These are phyloP conservation scores for Pseudogymnoascus sp. DNA, from an alignment of 2,329 filamentous ascomycete species.

Conservation along the genomic window DNA sequence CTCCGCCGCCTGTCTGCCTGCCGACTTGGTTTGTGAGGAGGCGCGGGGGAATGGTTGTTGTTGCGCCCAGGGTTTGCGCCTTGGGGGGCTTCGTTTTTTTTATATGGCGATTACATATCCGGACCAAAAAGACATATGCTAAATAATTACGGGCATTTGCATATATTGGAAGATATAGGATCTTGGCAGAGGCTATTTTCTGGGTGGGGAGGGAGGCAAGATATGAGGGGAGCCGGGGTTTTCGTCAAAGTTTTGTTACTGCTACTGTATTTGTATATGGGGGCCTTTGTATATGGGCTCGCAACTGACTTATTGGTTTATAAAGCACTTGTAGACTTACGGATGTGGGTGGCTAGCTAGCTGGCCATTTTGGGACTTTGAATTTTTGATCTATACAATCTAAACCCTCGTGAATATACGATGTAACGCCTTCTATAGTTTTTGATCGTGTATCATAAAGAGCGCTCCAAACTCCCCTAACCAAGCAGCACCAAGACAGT, in stretches of 20 bases:
- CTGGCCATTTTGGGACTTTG: neutral
- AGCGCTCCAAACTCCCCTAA: neutral
- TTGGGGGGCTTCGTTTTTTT: neutral
- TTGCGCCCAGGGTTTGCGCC: neutral
- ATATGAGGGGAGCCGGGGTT: neutral
- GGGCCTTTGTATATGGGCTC: too few species aligned
- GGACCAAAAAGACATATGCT: neutral
- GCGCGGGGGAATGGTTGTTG: neutral
- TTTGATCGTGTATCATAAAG: neutral
- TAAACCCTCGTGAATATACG: neutral
- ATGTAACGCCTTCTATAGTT: neutral
- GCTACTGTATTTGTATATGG: slow-evolving; percentile 1
- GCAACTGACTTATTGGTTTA: neutral
- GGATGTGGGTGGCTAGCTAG: neutral
- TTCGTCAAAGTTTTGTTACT: neutral
- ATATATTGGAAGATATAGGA: slow-evolving; percentile 2
- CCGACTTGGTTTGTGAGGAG: neutral
- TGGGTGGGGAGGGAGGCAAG: neutral
- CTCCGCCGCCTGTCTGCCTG: neutral
- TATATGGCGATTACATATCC: neutral
- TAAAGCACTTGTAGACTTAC: neutral
- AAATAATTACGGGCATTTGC: neutral
- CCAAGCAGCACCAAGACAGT: neutral
- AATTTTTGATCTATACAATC: neutral
- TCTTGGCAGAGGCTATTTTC: neutral